Base-by-base conservation (phyloP, 1,139 yeast genomes). In the Tardiomyces depauwii region DNA sequence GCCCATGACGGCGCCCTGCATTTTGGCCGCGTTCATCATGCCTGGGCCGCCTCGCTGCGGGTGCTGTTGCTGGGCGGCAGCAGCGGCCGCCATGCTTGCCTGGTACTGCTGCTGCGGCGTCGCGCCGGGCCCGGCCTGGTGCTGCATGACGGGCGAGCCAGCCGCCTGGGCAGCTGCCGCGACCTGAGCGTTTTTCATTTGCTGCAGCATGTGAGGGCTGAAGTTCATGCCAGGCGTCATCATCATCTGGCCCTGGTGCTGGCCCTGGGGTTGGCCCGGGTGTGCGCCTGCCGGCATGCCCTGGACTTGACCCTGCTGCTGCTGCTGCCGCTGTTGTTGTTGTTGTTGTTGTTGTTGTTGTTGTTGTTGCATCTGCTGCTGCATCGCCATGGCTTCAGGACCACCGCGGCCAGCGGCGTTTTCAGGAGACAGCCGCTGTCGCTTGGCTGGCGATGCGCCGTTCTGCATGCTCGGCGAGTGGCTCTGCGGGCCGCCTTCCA, bases 391-490 rank as follows among this genome's bases (percentile, higher is more conserved):
- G 4, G n/a, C n/a, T n/a, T n/a, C n/a, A n/a, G n/a, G n/a, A n/a
- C n/a, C n/a, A n/a, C 25, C 25, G 25, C 25, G 7, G 25, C 25
- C 25, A n/a, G 25, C 25, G 7, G 25, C 25, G 7, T 21, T 21
- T 14, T 65, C 68, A 1, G 69, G 68, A 13, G 68, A 63, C 14
- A 65, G 51, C 10, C 68, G 56, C 47, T 61, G 67, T 6, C 69
- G 58, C 46, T 65, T 65, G 13, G 66, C 55, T 1, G 68, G 68
- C 11, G 67, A 63, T 7, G 49, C n/a, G 36, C 36, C 36, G 36
- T 30, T 30, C 11, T 30, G 49, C 38, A 30, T 28, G 23, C 25
- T 30, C 18, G 27, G 39, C 27, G 19, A 18, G 28, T 11, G 43
- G n/a, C 16, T 18, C 16, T 18, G 30, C 39, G 23, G 14, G 21